Base-by-base conservation (phyloP, 2,329 filamentous ascomycete genomes). In the Sclerotinia borealis region DNA sequence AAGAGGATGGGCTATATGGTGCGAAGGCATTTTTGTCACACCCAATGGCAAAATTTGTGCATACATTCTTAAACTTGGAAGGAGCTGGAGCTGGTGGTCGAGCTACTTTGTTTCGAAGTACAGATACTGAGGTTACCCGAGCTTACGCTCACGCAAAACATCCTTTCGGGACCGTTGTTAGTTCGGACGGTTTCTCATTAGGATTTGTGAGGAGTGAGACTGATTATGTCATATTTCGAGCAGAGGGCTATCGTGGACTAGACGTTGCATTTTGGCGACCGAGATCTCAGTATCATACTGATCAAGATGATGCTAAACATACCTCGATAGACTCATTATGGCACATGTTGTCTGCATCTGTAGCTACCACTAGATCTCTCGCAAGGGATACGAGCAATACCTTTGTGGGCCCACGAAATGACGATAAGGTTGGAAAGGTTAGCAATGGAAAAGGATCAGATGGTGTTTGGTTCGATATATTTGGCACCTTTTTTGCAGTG, bases 381-480 rank as follows among this genome's bases (percentile, higher is more conserved):
- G 88, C 91, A 0, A 83, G 85, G 17, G 85, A 91, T 68, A 85
- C 83, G 0, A 87, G 85, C 63, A 78, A 83, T 51, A 81, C 79
- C 2, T 96, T 96, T 71, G 83, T 84, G 58, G 85, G 87, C 6
- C 76, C 79, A 19, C 76, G 83, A 45, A 76, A 79, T 11, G 84
- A 86, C 60, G 78, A 80, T 8, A 79, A 82, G 63, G 79, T 80
- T 58, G 84, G 82, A 61, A 86, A 87, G 70, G 83, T 89, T 2
- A 81, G 84, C 66, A 89, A 87, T 66, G 89, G 90, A 11, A 80
- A 78, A 41, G 86, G 86, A 6, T 86, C 83, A 19, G 80, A 85
- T 65, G 91, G 87, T 36, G 92, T 98, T 17, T 99, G 93, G 92
- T 98, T 98, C 72, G 95, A 98, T 73, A 77, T 98, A 9, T 93